These are phyloP conservation scores for Candolleomyces efflorescens DNA, from an alignment of 768 basidiomycete species.

Conservation along the genomic window DNA sequence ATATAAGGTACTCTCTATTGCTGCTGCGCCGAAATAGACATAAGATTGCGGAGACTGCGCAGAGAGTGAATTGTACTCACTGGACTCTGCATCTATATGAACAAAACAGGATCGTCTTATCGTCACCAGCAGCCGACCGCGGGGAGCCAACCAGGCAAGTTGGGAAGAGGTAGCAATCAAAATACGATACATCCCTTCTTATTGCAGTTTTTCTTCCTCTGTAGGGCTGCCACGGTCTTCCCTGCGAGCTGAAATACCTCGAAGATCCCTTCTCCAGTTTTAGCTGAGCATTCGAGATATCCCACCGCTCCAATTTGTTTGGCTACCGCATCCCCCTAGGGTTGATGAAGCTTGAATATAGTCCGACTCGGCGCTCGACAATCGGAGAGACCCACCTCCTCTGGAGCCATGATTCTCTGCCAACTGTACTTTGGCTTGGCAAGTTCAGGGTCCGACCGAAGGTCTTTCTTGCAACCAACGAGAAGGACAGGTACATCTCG, in stretches of 20 bases:
- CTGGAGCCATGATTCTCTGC: background rate
- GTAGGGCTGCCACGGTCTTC: too few relatives aligned
- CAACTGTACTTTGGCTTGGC: constrained; percentile 3
- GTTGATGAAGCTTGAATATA: background rate
- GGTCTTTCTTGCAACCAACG: constrained; percentile 75
- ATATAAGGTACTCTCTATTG: too few relatives aligned
- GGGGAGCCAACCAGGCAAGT: too few relatives aligned
- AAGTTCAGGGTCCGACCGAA: constrained; percentile 20
- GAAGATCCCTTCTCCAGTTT: constrained; percentile 68
- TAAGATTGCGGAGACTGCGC: too few relatives aligned
- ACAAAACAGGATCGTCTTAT: too few relatives aligned
- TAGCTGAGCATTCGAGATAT: constrained; percentile 79
- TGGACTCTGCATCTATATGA: too few relatives aligned
- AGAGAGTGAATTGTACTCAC: too few relatives aligned
- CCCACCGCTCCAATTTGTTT: constrained; percentile 11
- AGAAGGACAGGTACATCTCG: constrained; percentile 68
- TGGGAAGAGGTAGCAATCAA: too few relatives aligned
- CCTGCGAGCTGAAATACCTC: constrained; percentile 51
- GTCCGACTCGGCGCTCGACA: background rate
- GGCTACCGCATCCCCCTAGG: constrained; percentile 10
- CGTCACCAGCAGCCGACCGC: too few relatives aligned
- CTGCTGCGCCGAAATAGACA: too few relatives aligned
- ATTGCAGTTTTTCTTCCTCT: too few relatives aligned
- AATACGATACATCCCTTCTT: too few relatives aligned
- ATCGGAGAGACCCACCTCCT: background rate